Evolutionary conservation across 345 rosid species (phyloP).

Genomic region (Nephelium lappaceum): DNA sequence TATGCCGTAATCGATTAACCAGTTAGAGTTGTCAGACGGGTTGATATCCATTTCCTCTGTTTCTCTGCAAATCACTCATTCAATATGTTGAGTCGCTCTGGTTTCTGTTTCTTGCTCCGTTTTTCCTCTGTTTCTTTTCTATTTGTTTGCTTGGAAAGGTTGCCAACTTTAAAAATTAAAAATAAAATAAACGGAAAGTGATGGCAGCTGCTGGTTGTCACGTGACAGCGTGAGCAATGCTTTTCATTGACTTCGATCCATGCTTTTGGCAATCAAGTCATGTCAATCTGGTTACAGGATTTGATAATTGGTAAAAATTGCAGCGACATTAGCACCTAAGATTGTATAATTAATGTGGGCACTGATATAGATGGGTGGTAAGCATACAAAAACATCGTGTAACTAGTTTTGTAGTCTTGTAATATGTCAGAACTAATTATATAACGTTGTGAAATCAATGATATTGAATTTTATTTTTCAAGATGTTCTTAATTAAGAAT

Average conservation of each 20-base stretch:
- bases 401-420: too few relatives aligned
- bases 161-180: not conserved
- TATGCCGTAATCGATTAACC: constrained; percentile 38
- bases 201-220: not conserved
- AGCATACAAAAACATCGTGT: too few relatives aligned
- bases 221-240: not conserved
- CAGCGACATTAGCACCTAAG: too few relatives aligned
- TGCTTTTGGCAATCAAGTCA: constrained; percentile 7
- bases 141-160: too few relatives aligned
- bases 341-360: too few relatives aligned
- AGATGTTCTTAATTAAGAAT: too few relatives aligned
- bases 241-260: not conserved
- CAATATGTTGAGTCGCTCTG: not conserved
- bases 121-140: too few relatives aligned
- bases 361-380: too few relatives aligned
- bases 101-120: not conserved
- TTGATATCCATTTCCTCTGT: constrained; percentile 19
- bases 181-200: not conserved
- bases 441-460: too few relatives aligned
- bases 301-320: too few relatives aligned
- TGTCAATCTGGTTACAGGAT: not conserved
- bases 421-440: too few relatives aligned
- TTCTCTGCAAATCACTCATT: not conserved
- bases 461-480: too few relatives aligned
- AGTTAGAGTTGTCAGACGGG: constrained; percentile 25